These are phyloP conservation scores for Camelina hispida DNA, from an alignment of 345 rosid species.

Conservation along the genomic window DNA sequence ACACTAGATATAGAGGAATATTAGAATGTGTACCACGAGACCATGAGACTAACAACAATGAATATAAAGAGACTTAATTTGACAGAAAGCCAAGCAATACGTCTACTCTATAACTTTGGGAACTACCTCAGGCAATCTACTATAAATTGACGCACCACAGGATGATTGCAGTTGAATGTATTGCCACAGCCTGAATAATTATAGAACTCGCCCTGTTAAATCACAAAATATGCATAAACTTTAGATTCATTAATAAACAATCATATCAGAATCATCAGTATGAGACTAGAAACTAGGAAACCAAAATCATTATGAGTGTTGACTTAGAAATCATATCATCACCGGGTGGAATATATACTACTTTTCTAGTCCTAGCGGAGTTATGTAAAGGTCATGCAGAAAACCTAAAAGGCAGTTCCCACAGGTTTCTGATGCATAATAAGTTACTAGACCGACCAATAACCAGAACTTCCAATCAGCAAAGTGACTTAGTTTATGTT, in stretches of 20 bases:
- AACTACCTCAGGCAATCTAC: constrained; percentile 87
- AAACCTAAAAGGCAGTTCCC: constrained; percentile 12
- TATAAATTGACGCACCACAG: constrained; percentile 88
- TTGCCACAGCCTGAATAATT: constrained; percentile 99
- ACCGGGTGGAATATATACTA: neutral
- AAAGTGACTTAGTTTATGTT: neutral
- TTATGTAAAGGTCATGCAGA: constrained; percentile 16
- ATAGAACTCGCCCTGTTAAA: constrained; percentile 87
- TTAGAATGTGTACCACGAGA: neutral
- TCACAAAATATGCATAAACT: constrained; percentile 20
- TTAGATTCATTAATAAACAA: constrained; percentile 11
- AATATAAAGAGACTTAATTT: constrained; percentile 3
- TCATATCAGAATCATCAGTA: constrained; percentile 5
- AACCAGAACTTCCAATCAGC: constrained; percentile 4
- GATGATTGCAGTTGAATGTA: constrained; percentile 98
- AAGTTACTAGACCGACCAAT: constrained; percentile 17
- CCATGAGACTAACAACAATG: constrained; percentile 14
- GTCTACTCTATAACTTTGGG: constrained; percentile 2
- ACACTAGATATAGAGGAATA: neutral
- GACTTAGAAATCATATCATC: neutral
- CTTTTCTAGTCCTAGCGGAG: neutral
- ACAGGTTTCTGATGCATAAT: constrained; percentile 27
- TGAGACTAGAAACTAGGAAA: constrained; percentile 23
- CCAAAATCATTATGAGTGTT: constrained; percentile 8
- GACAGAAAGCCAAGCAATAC: constrained; percentile 18